Conservation (phyloP, 352 stramenopile genomes). For the Pythium rhizo-oryzae region DNA sequence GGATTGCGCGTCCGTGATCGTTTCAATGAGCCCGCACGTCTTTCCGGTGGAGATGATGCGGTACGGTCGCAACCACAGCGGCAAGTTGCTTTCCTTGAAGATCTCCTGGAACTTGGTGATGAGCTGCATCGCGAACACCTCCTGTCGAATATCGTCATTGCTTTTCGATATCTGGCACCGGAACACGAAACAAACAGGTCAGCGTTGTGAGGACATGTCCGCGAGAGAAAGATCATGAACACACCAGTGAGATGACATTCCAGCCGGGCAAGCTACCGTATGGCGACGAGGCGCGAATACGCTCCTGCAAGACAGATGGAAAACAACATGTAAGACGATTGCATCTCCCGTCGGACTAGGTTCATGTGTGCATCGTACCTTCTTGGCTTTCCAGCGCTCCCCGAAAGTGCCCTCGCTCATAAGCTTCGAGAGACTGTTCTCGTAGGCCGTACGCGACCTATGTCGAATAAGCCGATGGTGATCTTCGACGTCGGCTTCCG, state of each 20-base stretch:
- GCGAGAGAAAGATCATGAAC: neutral
- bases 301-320: constrained; percentile 38
- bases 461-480: constrained; percentile 50
- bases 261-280: constrained; percentile 87
- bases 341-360: neutral
- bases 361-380: constrained; percentile 38
- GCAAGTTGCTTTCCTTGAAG: constrained; percentile 94
- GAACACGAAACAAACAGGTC: neutral
- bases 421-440: constrained; percentile 67
- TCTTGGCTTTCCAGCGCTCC: constrained; percentile 95
- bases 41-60: constrained; percentile 95
- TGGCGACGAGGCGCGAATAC: constrained; percentile 87
- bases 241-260: constrained; percentile 91
- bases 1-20: constrained; percentile 96
- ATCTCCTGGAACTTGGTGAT: constrained; percentile 95
- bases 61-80: constrained; percentile 96
- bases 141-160: constrained; percentile 98
- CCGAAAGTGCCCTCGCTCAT: constrained; percentile 80
- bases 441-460: constrained; percentile 66
- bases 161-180: constrained; percentile 84
- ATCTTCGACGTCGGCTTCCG: constrained; percentile 16
- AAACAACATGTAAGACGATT: neutral
- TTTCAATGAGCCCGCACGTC: constrained; percentile 96
- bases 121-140: constrained; percentile 97
- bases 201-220: neutral